Evolutionary conservation across 495 filamentous ascomycete genomes (phyloP), one percentile per base, ranked within the genome.

Genomic region (Penicillium dipodomyicola): DNA sequence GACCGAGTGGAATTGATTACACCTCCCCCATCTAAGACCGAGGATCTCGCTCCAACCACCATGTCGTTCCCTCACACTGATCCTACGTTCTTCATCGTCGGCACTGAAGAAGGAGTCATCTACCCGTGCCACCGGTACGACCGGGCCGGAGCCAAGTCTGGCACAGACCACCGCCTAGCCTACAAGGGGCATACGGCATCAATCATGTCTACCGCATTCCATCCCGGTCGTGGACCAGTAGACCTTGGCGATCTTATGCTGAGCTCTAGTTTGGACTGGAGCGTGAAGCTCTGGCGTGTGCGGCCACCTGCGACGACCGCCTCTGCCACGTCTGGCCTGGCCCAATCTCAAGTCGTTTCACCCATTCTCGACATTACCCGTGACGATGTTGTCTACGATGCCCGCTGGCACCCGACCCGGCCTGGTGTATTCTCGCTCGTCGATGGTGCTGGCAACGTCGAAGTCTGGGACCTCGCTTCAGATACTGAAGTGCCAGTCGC

Each of bases 101-200:
- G 94, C 41, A 95, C 92, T 4, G 94, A 99, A 76, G 92, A 97
- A 78, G 94, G 94, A 30, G 83, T 87, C 53, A 96, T 99, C 58
- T 94, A 90, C 73, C 91, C 94, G 1, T 96, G 94, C 71, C 95
- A 97, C 68, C 86, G 94, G 33, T 97, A 97, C 72, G 94, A 97
- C 67, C 87, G 94, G 60, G 94, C 94, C 2, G 94, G 95, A 42
- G 93, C 94, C 42, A 97, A 96, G 72, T 92, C 94, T 3, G 94
- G 94, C 49, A 91, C 96, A 27, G 94, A 99, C 65, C 77, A 85
- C 43, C 82, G 91, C 56, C 84, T 96, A 57, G 81, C 81, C 40
- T 99, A 97, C 70, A 82, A 82, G 61, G 92, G 90, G 39, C 94
- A 99, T 63, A 83, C 89, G 40, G 94, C 91, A 8, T 94, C 94